Percentiles rank a stretch among this genome's conserved stretches.
These are phyloP conservation scores for Salix koriyanagi DNA, from an alignment of 345 rosid genomes.

Conservation along the genomic window DNA sequence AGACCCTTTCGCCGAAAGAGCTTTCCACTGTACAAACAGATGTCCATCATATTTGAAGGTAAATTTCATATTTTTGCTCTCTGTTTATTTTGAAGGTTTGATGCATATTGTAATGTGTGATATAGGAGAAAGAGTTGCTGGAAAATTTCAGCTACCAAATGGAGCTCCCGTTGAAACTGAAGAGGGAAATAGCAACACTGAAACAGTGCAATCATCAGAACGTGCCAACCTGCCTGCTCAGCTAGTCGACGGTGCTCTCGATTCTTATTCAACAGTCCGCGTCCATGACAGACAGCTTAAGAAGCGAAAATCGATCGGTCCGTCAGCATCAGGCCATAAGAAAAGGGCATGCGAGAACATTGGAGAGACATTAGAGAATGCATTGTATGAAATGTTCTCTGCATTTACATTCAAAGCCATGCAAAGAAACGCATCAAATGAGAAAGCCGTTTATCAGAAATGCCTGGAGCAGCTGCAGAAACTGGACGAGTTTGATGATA, in stretches of 20 bases:
- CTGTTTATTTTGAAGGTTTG: too few relatives aligned
- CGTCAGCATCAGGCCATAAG: constrained; percentile 19
- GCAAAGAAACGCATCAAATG: constrained; percentile 16
- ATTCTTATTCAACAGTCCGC: constrained; percentile 36
- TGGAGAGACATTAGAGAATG: constrained; percentile 26
- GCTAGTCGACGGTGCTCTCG: constrained; percentile 26
- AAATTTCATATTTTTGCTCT: background rate
- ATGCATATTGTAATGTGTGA: background rate
- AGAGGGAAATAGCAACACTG: constrained; percentile 37
- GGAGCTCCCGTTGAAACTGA: constrained; percentile 19
- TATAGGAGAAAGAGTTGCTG: constrained; percentile 29
- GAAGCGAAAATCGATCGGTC: constrained; percentile 21
- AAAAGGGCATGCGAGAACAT: constrained; percentile 18
- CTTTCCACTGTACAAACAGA: constrained; percentile 33
- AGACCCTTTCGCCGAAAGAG: constrained; percentile 38
- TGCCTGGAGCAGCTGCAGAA: constrained; percentile 41
- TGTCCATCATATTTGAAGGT: constrained; percentile 40
- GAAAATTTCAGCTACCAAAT: constrained; percentile 16
- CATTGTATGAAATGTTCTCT: constrained; percentile 28
- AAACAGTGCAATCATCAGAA: constrained; percentile 30
- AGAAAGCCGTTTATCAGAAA: constrained; percentile 29
- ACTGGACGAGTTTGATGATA: constrained; percentile 27
- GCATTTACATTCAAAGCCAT: constrained; percentile 19
- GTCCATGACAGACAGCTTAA: constrained; percentile 13
- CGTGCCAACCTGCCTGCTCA: constrained; percentile 27